A percentile compares a stretch with the other conserved stretches of the same genome.
These are phyloP conservation scores for Clarireedia paspali DNA, from an alignment of 2,329 filamentous ascomycete genomes.

Conservation along the genomic window DNA sequence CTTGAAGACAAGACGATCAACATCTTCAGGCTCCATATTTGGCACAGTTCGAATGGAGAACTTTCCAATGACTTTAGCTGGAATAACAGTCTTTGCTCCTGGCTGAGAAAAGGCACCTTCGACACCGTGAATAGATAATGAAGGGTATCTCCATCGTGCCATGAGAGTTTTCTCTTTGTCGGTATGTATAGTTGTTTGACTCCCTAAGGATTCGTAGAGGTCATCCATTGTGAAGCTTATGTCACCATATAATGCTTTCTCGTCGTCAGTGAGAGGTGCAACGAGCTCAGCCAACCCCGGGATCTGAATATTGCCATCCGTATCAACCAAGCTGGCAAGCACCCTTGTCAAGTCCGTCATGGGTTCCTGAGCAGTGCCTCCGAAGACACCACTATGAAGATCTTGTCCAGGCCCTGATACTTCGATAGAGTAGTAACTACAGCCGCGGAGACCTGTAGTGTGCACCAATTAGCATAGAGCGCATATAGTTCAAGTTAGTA, in stretches of 20 bases:
- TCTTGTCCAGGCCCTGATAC: slow-evolving; percentile 88
- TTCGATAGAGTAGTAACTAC: slow-evolving; percentile 95
- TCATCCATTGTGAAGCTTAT: slow-evolving; percentile 97
- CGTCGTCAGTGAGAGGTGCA: slow-evolving; percentile 76
- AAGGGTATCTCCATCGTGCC: slow-evolving; percentile 93
- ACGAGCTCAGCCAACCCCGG: slow-evolving; percentile 93
- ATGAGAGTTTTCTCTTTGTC: slow-evolving; percentile 91
- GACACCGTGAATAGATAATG: slow-evolving; percentile 86
- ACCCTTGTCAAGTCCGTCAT: slow-evolving; percentile 92
- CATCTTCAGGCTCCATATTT: slow-evolving; percentile 89
- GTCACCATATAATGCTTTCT: slow-evolving; percentile 76
- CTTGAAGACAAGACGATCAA: slow-evolving; percentile 77
- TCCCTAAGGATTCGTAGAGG: slow-evolving; percentile 84
- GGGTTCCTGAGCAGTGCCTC: slow-evolving; percentile 91
- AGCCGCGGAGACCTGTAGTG: slow-evolving; percentile 64
- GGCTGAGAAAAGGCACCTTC: slow-evolving; percentile 92
- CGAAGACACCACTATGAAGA: slow-evolving; percentile 94
- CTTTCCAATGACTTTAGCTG: slow-evolving; percentile 95
- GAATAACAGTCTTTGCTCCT: slow-evolving; percentile 97
- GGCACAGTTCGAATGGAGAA: slow-evolving; percentile 97
- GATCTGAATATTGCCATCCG: slow-evolving; percentile 86
- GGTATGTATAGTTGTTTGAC: slow-evolving; percentile 75
- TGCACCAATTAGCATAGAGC: neutral
- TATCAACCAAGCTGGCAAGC: slow-evolving; percentile 77
- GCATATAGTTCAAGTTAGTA: neutral